phyloP scores from a whole-genome alignment of 2,329 filamentous ascomycete species.

The Tolypocladium paradoxum region DNA sequence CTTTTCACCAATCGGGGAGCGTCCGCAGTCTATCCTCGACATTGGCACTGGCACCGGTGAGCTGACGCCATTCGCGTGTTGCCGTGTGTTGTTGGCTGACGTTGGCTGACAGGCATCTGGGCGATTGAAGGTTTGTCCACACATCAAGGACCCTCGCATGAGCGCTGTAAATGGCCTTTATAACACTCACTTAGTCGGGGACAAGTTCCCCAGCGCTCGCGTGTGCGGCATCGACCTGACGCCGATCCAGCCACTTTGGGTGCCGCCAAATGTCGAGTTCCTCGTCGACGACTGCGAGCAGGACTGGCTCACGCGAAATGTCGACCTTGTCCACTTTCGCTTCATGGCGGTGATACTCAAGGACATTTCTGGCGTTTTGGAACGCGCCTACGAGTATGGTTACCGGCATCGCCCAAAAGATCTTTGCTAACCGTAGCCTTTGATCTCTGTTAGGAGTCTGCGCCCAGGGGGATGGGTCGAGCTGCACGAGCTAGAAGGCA shows the following conservation, averaged over 20 bases:
- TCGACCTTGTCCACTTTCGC: constrained; percentile 21
- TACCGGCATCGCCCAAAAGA: no score
- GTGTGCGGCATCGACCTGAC: constrained; percentile 27
- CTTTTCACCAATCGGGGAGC: constrained; percentile 27
- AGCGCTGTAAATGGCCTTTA: no score
- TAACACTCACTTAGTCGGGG: background rate
- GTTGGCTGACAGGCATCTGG: constrained; percentile 4
- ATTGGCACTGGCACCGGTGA: constrained; percentile 22
- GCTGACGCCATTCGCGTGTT: background rate
- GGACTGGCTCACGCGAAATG: constrained; percentile 16
- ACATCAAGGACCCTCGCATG: background rate
- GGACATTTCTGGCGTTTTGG: constrained; percentile 7
- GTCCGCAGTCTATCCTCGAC: constrained; percentile 25
- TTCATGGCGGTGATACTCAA: constrained; percentile 9
- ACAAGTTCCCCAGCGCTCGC: constrained; percentile 22
- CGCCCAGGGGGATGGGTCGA: constrained; percentile 34
- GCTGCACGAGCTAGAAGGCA: constrained; percentile 25
- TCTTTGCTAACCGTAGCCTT: background rate
- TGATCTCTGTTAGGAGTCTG: constrained; percentile 8
- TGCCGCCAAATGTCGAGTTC: constrained; percentile 29
- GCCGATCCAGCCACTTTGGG: constrained; percentile 28
- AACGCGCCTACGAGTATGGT: constrained; percentile 10
- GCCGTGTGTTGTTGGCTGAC: background rate
- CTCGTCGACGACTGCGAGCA: constrained; percentile 23
- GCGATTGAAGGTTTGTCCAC: constrained; percentile 1